These are phyloP conservation scores for Phalaenopsis equestris DNA, from an alignment of 106 monocot genomes.

Conservation along the genomic window DNA sequence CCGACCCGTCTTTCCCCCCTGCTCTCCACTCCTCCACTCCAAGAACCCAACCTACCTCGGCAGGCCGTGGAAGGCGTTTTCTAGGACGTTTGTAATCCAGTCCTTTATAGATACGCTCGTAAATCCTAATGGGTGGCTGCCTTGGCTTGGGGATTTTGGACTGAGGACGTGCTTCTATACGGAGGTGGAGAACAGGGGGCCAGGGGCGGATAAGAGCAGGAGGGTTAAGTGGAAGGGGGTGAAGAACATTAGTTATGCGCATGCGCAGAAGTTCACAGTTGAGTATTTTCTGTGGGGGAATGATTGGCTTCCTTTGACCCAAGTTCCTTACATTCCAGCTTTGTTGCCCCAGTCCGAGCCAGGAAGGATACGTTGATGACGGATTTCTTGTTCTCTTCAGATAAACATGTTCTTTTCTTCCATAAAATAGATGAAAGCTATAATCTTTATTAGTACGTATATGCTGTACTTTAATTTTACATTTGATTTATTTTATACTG, in stretches of 20 bases:
- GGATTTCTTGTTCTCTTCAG: background rate
- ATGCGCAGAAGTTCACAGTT: slow-evolving; percentile 26
- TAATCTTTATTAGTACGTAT: no score
- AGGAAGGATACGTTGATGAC: background rate
- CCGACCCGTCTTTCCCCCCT: slow-evolving; percentile 27
- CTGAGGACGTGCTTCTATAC: slow-evolving; percentile 33
- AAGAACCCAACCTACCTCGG: slow-evolving; percentile 37
- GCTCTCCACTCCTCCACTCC: slow-evolving; percentile 1
- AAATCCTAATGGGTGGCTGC: slow-evolving; percentile 35
- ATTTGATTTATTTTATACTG: no score
- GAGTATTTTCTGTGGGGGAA: slow-evolving; percentile 27
- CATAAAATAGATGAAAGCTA: no score
- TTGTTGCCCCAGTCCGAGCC: slow-evolving; percentile 15
- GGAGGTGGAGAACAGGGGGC: slow-evolving; percentile 37
- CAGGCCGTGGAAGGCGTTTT: slow-evolving; percentile 43
- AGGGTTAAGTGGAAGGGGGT: slow-evolving; percentile 42
- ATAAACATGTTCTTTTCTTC: background rate
- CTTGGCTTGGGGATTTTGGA: slow-evolving; percentile 23
- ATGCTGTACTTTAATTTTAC: no score
- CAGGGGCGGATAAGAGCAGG: slow-evolving; percentile 24
- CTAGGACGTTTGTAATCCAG: slow-evolving; percentile 35
- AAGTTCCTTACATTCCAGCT: slow-evolving; percentile 30
- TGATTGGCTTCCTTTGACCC: slow-evolving; percentile 20
- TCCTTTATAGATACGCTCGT: slow-evolving; percentile 25
- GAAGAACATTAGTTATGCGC: slow-evolving; percentile 11